Evolutionary conservation across 805 yeast species (phyloP), one percentile per base, ranked within the genome.

Genomic region (Zygoascus flipseniorum): DNA sequence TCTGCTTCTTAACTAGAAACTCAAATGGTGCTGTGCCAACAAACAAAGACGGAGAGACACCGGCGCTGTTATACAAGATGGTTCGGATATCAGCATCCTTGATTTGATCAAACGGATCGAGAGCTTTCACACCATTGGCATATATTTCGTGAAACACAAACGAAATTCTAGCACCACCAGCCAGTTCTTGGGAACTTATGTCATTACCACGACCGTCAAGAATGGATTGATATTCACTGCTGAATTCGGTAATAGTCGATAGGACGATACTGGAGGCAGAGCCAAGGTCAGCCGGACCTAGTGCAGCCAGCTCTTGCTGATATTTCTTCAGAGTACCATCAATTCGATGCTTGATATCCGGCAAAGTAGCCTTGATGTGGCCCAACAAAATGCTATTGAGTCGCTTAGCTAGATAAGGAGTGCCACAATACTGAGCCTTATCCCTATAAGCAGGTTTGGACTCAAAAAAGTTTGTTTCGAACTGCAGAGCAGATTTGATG

Each of bases 1-100:
- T 90, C 72, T 89, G 97, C 68, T 89, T 96, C 70, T 88, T 89
- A 47, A 92, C 97, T 57, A 90, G 79, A 18, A 90, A 96, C 69
- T 93, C 99, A 69, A 92, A 92, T 0, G 97, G 97, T 63, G 89
- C 93, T 9, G 98, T 92, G 23, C 98, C 98, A 56, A 92, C 98
- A 73, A 92, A 92, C 63, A 92, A 75, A 5, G 97, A 87, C 13
- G 99, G 98, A 1, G 98, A 83, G 35, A 97, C 85, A 64, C 99
- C 99, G 8, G 96, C 86, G 44, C 97, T 86, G 70, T 92, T 92
- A 75, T 93, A 92, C 85, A 92, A 85, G 59, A 93, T 93, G 18
- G 98, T 92, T 72, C 99, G 82, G 65, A 92, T 92, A 69, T 92
- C 99, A 31, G 88, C 84, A 67, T 92, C 97, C 71, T 89, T 88